These are phyloP conservation scores for Aspergillus texensis DNA, from an alignment of 2,329 filamentous ascomycete species.

Conservation along the genomic window DNA sequence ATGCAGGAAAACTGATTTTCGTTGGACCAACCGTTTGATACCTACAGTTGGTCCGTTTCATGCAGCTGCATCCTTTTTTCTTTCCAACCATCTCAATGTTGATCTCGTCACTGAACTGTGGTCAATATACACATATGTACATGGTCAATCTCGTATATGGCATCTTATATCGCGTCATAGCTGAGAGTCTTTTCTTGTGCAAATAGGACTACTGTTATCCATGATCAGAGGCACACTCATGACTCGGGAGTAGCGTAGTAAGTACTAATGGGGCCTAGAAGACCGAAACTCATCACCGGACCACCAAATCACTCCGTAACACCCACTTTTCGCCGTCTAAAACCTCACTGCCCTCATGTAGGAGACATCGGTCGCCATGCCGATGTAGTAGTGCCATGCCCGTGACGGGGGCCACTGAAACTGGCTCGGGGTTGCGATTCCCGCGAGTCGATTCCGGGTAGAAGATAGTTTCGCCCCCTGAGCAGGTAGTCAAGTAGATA, in stretches of 20 bases:
- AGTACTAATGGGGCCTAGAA: background rate
- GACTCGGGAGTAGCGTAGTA: background rate
- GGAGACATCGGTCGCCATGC: constrained; percentile 84
- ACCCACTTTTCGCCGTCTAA: constrained; percentile 86
- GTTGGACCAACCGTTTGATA: background rate
- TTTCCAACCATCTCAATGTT: constrained; percentile 2
- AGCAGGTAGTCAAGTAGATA: constrained; percentile 82
- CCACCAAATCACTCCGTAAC: constrained; percentile 74
- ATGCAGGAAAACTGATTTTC: background rate
- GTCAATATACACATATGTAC: constrained; percentile 2
- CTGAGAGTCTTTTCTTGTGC: constrained; percentile 2
- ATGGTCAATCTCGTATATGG: constrained; percentile 1
- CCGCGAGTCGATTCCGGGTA: constrained; percentile 66
- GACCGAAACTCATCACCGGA: constrained; percentile 32
- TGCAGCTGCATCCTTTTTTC: background rate
- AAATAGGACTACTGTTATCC: constrained; percentile 7
- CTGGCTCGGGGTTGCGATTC: constrained; percentile 58
- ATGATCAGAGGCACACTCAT: background rate
- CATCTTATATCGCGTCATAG: background rate
- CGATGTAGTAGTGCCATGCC: constrained; percentile 85
- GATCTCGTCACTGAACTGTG: background rate
- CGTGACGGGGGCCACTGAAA: constrained; percentile 75
- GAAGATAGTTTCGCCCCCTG: constrained; percentile 89
- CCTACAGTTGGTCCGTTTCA: background rate
- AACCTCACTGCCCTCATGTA: constrained; percentile 86